Conservation (phyloP, 208 protist genomes). For the Wallacemonas sp. region DNA sequence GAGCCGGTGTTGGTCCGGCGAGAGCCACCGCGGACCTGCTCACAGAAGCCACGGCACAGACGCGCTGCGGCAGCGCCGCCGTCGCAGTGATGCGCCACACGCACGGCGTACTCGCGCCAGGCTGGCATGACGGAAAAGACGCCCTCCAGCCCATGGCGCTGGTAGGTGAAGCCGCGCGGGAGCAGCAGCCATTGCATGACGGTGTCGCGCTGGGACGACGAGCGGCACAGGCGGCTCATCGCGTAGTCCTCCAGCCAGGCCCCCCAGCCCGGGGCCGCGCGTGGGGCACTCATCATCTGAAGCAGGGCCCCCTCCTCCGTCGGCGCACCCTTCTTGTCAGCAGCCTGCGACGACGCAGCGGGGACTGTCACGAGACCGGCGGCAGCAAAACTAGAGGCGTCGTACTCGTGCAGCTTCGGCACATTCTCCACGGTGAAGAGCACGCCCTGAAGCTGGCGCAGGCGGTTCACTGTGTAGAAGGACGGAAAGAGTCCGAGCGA, state of each 20-base stretch:
- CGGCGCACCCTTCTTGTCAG: background rate
- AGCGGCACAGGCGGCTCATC: slow-evolving; percentile 24
- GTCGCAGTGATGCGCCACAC: slow-evolving; percentile 9
- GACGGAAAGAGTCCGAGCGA: slow-evolving; percentile 40
- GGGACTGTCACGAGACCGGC: slow-evolving; percentile 22
- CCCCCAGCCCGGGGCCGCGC: background rate
- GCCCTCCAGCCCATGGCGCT: slow-evolving; percentile 5
- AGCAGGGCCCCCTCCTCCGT: background rate
- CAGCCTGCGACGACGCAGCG: background rate
- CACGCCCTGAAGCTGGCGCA: slow-evolving; percentile 31
- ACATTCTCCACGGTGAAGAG: slow-evolving; percentile 33
- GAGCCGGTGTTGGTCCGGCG: too few relatives aligned
- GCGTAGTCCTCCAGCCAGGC: slow-evolving; percentile 22
- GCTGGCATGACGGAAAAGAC: slow-evolving; percentile 11
- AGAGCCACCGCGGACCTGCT: background rate
- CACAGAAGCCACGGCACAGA: background rate
- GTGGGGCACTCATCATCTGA: background rate
- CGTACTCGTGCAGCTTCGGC: slow-evolving; percentile 39
- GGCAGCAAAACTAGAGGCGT: slow-evolving; percentile 26
- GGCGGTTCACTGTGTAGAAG: slow-evolving; percentile 24
- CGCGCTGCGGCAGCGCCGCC: slow-evolving; percentile 6
- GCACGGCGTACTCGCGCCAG: slow-evolving; percentile 33
- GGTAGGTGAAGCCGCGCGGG: slow-evolving; percentile 20
- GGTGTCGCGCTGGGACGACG: slow-evolving; percentile 17
- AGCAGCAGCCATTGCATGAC: slow-evolving; percentile 24